Conservation (phyloP, 1,139 yeast species). For the Hansenula sp. region DNA sequence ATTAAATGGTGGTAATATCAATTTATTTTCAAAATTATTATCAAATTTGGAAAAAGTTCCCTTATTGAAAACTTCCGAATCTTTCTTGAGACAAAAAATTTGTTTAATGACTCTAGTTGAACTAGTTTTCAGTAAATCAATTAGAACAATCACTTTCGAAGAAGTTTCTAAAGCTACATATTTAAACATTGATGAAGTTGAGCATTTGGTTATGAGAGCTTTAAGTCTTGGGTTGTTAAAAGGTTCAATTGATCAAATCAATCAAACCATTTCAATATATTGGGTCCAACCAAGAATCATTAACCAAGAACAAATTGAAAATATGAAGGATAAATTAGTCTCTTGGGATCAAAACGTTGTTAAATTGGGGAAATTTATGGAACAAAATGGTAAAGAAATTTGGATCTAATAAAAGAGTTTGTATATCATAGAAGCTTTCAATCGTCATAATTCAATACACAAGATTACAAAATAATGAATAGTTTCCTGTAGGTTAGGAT, state of each 20-base stretch:
- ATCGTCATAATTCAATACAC: background rate
- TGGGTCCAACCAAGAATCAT: constrained; percentile 97
- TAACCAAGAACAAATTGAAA: constrained; percentile 72
- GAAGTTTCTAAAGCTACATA: constrained; percentile 79
- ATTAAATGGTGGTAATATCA: constrained; percentile 76
- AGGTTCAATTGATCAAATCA: constrained; percentile 88
- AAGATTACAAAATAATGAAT: background rate
- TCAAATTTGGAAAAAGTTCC: constrained; percentile 47
- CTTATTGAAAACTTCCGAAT: constrained; percentile 53
- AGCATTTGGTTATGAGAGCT: constrained; percentile 87
- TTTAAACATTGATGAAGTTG: constrained; percentile 62
- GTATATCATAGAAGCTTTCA: too few relatives aligned
- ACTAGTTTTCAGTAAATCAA: constrained; percentile 74
- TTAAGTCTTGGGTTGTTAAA: constrained; percentile 76
- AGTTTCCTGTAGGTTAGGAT: too few relatives aligned
- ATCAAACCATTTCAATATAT: constrained; percentile 69
- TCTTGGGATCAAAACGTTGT: constrained; percentile 78
- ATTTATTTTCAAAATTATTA: constrained; percentile 51
- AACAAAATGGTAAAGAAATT: constrained; percentile 52
- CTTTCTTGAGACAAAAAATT: constrained; percentile 82
- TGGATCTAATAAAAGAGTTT: constrained; percentile 51
- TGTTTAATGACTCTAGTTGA: constrained; percentile 91
- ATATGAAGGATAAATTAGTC: constrained; percentile 68
- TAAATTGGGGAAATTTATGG: constrained; percentile 58
- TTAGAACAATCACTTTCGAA: constrained; percentile 67